phyloP scores from a whole-genome alignment of 345 rosid genomes.

The Eucalyptus pauciflora region DNA sequence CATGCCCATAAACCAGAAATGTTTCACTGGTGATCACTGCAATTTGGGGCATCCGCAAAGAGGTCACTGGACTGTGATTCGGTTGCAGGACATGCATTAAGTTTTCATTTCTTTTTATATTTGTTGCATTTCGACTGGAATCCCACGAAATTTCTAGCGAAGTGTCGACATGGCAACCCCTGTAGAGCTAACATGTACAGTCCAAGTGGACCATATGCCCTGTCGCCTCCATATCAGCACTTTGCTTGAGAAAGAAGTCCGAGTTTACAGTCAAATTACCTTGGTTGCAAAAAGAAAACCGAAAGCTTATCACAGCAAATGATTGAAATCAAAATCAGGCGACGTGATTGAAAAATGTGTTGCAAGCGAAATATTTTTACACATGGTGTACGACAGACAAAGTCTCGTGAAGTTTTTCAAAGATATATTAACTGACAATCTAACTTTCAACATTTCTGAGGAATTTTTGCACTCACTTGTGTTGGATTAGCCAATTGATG shows the following conservation, averaged over 20 bases:
- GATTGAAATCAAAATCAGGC: background rate
- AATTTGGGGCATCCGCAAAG: background rate
- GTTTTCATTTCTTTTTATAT: background rate
- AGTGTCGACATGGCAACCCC: background rate
- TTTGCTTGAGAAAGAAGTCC: background rate
- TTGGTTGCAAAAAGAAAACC: background rate
- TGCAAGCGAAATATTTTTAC: background rate
- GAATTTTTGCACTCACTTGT: background rate
- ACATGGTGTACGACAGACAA: background rate
- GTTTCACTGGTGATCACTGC: background rate
- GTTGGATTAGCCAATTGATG: background rate
- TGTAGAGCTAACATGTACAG: background rate
- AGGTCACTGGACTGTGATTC: background rate
- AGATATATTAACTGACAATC: background rate
- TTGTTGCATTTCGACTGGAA: background rate
- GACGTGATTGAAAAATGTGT: background rate
- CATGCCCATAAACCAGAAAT: background rate
- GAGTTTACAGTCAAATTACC: background rate
- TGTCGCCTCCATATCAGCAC: background rate
- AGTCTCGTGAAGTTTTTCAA: background rate
- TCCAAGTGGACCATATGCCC: background rate
- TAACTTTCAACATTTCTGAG: background rate
- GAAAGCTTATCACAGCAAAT: background rate
- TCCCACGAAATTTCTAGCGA: background rate
- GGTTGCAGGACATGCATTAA: background rate